Evolutionary conservation across 1,139 yeast genomes (phyloP), one percentile per base, ranked within the genome.

Genomic region (Wickerhamomyces sp.): DNA sequence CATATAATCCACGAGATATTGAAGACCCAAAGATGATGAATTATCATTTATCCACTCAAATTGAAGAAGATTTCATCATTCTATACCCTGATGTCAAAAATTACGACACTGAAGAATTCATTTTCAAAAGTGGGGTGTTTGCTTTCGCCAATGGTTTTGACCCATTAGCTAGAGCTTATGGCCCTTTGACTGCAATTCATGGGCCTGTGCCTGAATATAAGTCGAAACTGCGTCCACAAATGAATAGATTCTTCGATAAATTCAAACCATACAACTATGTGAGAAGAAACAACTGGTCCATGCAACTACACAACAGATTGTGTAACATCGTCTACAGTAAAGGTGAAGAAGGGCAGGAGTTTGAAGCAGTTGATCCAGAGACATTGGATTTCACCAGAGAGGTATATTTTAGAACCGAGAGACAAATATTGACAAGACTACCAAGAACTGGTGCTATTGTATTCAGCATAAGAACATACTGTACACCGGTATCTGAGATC

Each of bases 101-200:
- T 29, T 69, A 67, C 13, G 72, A 70, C 31, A 71, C 72, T 1
- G 66, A 68, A 10, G 86, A 83, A 58, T 83, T 81, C 57, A 69
- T 70, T 42, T 68, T 81, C 53, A 72, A 82, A 45, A 84, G 76
- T 1, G 87, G 86, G 0, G 65, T 77, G 0, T 74, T 81, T 54
- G 79, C 79, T 3, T 83, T 81, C 62, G 89, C 94, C 0, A 81
- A 85, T 3, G 94, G 92, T 0, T 85, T 85, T 57, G 74, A 80
- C 48, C 92, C 90, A 3, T 53, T 58, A 7, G 70, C 65, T 29
- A 71, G 82, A 42, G 69, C 81, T 52, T 68, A 76, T 45, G 66
- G 59, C 35, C 82, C 82, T 3, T 55, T 79, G 39, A 68, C 81
- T 1, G 45, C 40, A 41, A 81, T 84, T 48, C 92, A 84, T 56